Percentiles rank a stretch among this genome's conserved stretches.
Conservation (phyloP, 2,329 filamentous ascomycete species). For the Ceratocystis huliohia region DNA sequence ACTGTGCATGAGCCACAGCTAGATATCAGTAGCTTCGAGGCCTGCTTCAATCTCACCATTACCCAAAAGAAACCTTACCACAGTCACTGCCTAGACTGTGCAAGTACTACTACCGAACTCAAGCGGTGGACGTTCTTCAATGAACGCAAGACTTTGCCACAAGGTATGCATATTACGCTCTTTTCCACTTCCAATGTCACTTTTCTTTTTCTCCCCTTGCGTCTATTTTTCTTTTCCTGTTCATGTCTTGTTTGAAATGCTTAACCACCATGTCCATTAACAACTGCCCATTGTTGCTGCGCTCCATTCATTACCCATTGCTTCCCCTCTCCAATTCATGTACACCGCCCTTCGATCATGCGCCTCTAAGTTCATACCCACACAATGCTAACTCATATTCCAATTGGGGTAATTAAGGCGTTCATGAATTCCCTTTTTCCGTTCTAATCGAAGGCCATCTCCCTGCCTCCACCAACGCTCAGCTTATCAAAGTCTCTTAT, state of each 20-base stretch:
- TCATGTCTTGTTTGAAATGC: not conserved
- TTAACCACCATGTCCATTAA: not conserved
- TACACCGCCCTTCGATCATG: conserved; percentile 15
- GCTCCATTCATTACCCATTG: not conserved
- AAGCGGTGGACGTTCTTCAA: conserved; percentile 68
- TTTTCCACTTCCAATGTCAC: not conserved
- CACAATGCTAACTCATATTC: conserved; percentile 23
- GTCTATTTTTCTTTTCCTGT: not conserved
- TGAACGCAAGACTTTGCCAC: conserved; percentile 38
- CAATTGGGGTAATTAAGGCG: conserved; percentile 33
- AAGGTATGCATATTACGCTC: conserved; percentile 31
- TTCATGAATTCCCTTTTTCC: conserved; percentile 77
- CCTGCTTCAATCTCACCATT: conserved; percentile 56
- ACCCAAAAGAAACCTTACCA: conserved; percentile 73
- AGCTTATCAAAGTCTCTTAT: conserved; percentile 64
- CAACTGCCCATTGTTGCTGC: not conserved
- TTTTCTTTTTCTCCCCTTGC: not conserved
- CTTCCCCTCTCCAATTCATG: not conserved
- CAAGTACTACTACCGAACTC: conserved; percentile 57
- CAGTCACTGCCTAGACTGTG: conserved; percentile 65
- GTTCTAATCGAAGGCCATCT: conserved; percentile 72
- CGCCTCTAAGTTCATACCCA: not conserved
- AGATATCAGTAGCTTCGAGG: conserved; percentile 59
- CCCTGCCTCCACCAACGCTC: conserved; percentile 68
- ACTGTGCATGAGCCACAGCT: conserved; percentile 53